These are phyloP conservation scores for Cajanus cajan DNA, from an alignment of 306 rosid species.

Conservation along the genomic window DNA sequence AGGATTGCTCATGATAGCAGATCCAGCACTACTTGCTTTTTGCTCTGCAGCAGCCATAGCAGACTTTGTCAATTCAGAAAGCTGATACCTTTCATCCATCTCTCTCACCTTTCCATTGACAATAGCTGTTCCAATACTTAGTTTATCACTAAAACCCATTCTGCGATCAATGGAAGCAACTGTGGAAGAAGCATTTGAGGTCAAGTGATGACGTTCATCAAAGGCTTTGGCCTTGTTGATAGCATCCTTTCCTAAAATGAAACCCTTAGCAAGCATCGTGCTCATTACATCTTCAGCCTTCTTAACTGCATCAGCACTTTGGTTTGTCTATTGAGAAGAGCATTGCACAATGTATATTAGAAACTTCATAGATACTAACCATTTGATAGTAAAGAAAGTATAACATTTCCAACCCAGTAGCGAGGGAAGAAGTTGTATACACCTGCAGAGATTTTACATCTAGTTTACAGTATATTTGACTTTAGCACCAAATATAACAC, in stretches of 20 bases:
- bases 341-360: constrained; percentile 5
- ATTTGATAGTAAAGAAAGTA: constrained; percentile 5
- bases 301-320: constrained; percentile 43
- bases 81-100: constrained; percentile 68
- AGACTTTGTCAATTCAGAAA: constrained; percentile 65
- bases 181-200: constrained; percentile 67
- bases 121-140: constrained; percentile 62
- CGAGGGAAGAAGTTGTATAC: constrained; percentile 1
- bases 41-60: constrained; percentile 76
- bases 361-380: constrained; percentile 11
- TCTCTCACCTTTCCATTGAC: constrained; percentile 73
- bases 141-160: constrained; percentile 67
- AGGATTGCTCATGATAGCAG: constrained; percentile 69
- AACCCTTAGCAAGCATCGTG: constrained; percentile 80
- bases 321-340: constrained; percentile 41
- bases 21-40: constrained; percentile 76
- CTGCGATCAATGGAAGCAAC: constrained; percentile 68
- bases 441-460: constrained; percentile 5
- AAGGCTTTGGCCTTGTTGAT: constrained; percentile 66
- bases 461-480: not conserved
- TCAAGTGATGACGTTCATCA: constrained; percentile 65
- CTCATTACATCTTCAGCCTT: constrained; percentile 80
- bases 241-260: constrained; percentile 75
- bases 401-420: constrained; percentile 29
- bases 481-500: not conserved